Evolutionary conservation across 805 yeast genomes (phyloP), one percentile per base, ranked within the genome.

Genomic region (Deakozyma indianensis): DNA sequence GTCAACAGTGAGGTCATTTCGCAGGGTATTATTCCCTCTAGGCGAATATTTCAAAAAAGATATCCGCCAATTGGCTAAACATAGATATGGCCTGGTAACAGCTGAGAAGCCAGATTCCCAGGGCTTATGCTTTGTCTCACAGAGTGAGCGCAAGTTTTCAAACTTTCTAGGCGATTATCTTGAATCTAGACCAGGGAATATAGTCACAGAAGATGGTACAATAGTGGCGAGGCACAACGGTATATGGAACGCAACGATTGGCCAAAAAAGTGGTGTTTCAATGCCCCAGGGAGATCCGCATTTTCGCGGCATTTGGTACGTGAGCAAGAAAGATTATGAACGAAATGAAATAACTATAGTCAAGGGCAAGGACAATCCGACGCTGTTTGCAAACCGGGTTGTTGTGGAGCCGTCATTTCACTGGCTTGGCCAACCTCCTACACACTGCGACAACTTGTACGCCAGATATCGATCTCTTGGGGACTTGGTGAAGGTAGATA

Each of bases 221-320:
- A 68, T 76, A 0, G 86, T 92, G 76, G 97, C 96, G 0, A 54
- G 61, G 42, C 98, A 92, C 60, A 65, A 72, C 23, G 98, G 98
- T 0, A 59, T 92, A 7, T 92, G 97, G 97, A 77, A 83, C 42
- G 90, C 85, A n/a, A 92, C 98, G 0, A 77, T 90, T 21, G 98
- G 98, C 0, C 97, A 92, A 63, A 75, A 79, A 50, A 72, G 80
- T 16, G 78, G 88, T 2, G 63, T 87, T 1, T 71, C 85, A 0
- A 74, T 90, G 83, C 96, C 96, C 0, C 97, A 92, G 59, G 90
- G 88, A 0, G 79, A 82, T 52, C 88, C 88, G 0, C 58, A 61
- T 3, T 78, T 73, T 52, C 67, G 73, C 41, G 97, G 97, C 0
- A 68, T 75, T 1, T 92, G 98, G 98, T 85, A 78, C 59, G 85